Evolutionary conservation across 2,329 filamentous ascomycete genomes (phyloP), one percentile per base, ranked within the genome.

Genomic region (Stachybotrys echinatus): DNA sequence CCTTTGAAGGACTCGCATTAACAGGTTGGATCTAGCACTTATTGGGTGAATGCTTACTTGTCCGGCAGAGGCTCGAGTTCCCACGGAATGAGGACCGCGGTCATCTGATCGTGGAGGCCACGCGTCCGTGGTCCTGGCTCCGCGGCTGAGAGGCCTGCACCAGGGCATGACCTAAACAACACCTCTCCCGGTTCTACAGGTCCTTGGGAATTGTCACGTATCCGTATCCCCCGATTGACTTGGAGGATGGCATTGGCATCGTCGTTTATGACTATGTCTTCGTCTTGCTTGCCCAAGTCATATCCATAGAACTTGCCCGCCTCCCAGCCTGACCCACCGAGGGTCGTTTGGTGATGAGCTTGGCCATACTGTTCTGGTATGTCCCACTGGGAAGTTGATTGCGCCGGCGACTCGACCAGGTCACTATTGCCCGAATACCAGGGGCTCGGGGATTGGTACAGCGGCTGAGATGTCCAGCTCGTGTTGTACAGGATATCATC

Each of bases 201-300:
- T 17, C 43, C 51, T 14, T 40, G 23, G 18, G 45, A 43, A 37
- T 18, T 14, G 44, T 46, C 44, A 46, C 27, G 23, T 21, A 27
- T 23, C 44, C 23, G 27, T 23, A 23, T n/a, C n/a, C n/a, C n/a
- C n/a, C n/a, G n/a, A 37, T n/a, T 48, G 67, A 70, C 43, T 66
- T 66, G 43, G 66, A 76, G 76, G 38, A 92, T 84, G 17, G 87
- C 87, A 46, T 79, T 79, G 23, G 71, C 68, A 56, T 92, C 88
- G 59, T 90, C 81, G 57, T 92, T 92, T 47, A 77, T 80, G 23
- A 82, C 81, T 1, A 88, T 70, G 58, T 92, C 88, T 19, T 81
- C 69, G 66, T 92, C 88, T 10, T 77, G 77, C 52, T 83, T 74
- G 1, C 88, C 89, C 50, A 81, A 74, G 60, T 92, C 89, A 52